Evolutionary conservation across 345 rosid species (phyloP).

Genomic region (Acer negundo): DNA sequence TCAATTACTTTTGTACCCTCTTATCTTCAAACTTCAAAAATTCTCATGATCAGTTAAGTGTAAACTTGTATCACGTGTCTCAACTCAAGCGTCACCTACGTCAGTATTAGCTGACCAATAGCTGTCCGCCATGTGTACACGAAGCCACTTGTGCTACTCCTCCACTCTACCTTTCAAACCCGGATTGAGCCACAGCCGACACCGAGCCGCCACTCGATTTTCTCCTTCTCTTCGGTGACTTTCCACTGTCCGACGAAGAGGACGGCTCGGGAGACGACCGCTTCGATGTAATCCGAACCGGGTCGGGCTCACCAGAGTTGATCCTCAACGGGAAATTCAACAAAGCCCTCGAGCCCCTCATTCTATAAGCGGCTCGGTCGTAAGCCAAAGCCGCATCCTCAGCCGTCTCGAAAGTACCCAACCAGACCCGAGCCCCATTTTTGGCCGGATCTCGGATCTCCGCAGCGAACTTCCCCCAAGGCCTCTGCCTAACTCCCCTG

Average conservation of each 20-base stretch:
- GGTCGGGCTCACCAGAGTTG: slow-evolving; percentile 96
- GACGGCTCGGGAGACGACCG: slow-evolving; percentile 60
- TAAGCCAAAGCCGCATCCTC: slow-evolving; percentile 98
- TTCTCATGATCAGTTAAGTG: not conserved
- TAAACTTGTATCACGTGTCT: not conserved
- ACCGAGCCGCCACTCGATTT: slow-evolving; percentile 31
- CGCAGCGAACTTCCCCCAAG: slow-evolving; percentile 99
- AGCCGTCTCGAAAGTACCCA: slow-evolving; percentile 96
- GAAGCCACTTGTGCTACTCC: slow-evolving; percentile 30
- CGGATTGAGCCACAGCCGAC: slow-evolving; percentile 22
- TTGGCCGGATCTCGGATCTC: slow-evolving; percentile 99
- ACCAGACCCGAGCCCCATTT: slow-evolving; percentile 97
- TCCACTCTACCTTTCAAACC: slow-evolving; percentile 28
- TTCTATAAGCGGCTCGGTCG: slow-evolving; percentile 90
- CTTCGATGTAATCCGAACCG: slow-evolving; percentile 85
- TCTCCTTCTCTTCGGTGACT: slow-evolving; percentile 63
- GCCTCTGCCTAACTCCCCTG: slow-evolving; percentile 95
- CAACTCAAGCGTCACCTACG: not conserved
- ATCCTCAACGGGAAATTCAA: slow-evolving; percentile 88
- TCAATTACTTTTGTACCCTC: no score
- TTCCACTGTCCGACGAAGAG: slow-evolving; percentile 45
- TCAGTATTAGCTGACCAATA: slow-evolving; percentile 33
- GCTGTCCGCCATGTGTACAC: slow-evolving; percentile 37
- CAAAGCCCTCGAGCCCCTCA: slow-evolving; percentile 94
- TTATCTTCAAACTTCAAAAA: not conserved